Base-by-base conservation (phyloP, 208 protist genomes). In the Leishmania braziliensis region DNA sequence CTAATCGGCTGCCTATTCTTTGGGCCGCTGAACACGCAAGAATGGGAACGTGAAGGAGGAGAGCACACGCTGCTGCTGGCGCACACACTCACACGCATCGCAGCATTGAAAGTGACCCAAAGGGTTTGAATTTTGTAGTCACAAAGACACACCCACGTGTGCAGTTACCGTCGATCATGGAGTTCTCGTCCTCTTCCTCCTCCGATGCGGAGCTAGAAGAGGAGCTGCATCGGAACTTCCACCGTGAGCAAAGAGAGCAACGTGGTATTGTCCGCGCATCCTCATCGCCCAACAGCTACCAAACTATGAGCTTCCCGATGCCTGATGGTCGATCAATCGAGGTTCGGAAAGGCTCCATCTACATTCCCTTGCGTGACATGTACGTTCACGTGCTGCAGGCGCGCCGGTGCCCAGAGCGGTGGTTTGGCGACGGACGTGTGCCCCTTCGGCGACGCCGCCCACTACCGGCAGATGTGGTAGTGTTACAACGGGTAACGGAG, bases 111-210 rank as follows among this genome's bases (percentile, higher is more conserved):
- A 63, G 46, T 43, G 12, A n/a, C 20, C 48, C 10, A 48, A 36
- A 33, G 51, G 9, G 2, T 23, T 63, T 5, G 14, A 46, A 62
- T 0, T 14, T 5, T 23, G 29, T 46, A 36, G n/a, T 58, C 29
- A 18, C 48, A 33, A 23, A 58, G 20, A 63, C n/a, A 56, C 43
- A 62, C 12, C 3, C 43, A 29, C 8, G 68, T 12, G 26, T 16
- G 69, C 20, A 51, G 43, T 53, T 65, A 12, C 51, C 39, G 39
- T 39, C 39, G 10, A 58, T 14, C 9, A 85, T 95, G 73, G 85
- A 91, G 48, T 90, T 88, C 80, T 95, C 89, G 10, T 93, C 91
- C 12, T 92, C 91, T 29, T 93, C 91, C 8, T 92, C 89, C 36
- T 88, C 83, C 20, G 91, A 95, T 74, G 85, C 89, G n/a, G 91